Evolutionary conservation across 768 basidiomycete species (phyloP).

Genomic region (Suillus americanus): DNA sequence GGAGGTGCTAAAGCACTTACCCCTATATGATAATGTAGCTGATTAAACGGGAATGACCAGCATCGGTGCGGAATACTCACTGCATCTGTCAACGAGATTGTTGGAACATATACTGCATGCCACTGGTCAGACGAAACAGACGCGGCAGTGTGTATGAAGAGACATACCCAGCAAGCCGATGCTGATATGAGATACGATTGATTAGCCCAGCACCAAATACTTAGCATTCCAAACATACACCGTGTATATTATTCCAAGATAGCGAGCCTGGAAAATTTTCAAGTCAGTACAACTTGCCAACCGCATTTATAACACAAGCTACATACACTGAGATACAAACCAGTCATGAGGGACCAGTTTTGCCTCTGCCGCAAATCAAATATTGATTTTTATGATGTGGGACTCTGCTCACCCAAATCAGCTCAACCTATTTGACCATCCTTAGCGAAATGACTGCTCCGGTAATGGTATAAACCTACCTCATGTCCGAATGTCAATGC

Average conservation of each 20-base stretch:
- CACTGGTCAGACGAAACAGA: not conserved
- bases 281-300: not conserved
- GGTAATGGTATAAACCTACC: not conserved
- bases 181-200: not conserved
- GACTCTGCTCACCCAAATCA: constrained; percentile 1
- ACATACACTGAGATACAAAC: not conserved
- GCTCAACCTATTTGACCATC: not conserved
- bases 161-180: not conserved
- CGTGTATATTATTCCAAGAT: not conserved
- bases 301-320: not conserved
- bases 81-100: not conserved
- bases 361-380: not conserved
- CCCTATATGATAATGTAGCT: not conserved
- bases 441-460: not conserved
- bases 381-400: not conserved
- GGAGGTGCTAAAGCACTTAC: not conserved
- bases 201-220: not conserved
- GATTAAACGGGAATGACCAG: not conserved
- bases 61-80: not conserved
- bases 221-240: not conserved
- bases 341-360: not conserved
- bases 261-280: not conserved
- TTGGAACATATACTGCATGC: not conserved
- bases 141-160: not conserved
- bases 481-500: not conserved